phyloP scores from a whole-genome alignment of 306 rosid genomes.

The Albizia julibrissin region DNA sequence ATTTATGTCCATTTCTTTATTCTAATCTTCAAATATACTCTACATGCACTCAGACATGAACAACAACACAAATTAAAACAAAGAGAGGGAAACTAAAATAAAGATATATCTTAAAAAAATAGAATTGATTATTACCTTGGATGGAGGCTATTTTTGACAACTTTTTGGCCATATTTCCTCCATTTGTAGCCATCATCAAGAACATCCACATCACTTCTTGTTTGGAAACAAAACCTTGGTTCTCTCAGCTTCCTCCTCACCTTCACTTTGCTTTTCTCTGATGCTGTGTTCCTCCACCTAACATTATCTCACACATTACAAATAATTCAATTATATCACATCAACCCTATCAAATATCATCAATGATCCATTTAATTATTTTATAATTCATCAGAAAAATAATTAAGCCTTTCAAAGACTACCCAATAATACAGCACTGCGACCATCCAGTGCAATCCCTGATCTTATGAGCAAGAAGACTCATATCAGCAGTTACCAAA shows the following conservation, averaged over 20 bases:
- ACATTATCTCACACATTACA: background rate
- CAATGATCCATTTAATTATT: background rate
- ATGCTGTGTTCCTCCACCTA: constrained; percentile 88
- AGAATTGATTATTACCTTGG: constrained; percentile 65
- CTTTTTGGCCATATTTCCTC: constrained; percentile 98
- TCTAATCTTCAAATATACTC: background rate
- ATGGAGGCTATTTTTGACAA: constrained; percentile 97
- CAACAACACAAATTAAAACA: background rate
- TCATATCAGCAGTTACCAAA: background rate
- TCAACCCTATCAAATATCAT: background rate
- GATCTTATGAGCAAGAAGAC: background rate
- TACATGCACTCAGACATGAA: too few species aligned
- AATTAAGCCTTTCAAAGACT: background rate
- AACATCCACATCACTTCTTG: constrained; percentile 98
- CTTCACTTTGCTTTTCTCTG: constrained; percentile 86
- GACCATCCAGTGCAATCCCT: background rate
- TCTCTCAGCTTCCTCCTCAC: constrained; percentile 96
- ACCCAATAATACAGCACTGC: background rate
- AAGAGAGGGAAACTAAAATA: too few species aligned
- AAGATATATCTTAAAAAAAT: background rate
- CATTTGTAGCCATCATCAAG: constrained; percentile 99
- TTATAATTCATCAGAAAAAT: background rate
- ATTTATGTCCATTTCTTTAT: background rate
- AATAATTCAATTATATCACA: background rate
- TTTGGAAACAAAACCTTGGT: constrained; percentile 97